Evolutionary conservation across 1,284 basidiomycete genomes (phyloP).

Genomic region (Meira nashicola): DNA sequence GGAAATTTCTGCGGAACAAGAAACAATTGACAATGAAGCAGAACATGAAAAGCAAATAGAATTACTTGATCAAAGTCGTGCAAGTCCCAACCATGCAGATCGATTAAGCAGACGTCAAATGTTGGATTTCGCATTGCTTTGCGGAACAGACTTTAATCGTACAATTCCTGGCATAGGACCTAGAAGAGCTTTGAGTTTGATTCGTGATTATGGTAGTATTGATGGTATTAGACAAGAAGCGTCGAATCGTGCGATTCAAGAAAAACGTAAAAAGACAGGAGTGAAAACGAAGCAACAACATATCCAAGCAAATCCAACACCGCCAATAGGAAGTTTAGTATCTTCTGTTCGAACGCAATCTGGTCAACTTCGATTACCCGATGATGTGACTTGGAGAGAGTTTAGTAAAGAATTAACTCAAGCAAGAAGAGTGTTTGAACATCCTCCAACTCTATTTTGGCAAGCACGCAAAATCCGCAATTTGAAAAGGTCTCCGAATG

Average conservation of each 20-base stretch:
- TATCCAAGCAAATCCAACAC: slow-evolving; percentile 9
- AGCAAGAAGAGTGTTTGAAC: slow-evolving; percentile 36
- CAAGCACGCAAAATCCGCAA: slow-evolving; percentile 1
- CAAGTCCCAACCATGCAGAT: slow-evolving; percentile 9
- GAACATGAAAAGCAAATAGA: neutral
- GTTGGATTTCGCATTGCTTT: slow-evolving; percentile 48
- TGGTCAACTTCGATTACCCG: slow-evolving; percentile 29
- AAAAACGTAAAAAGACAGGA: neutral
- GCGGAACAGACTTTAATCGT: slow-evolving; percentile 51
- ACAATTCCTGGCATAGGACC: slow-evolving; percentile 43
- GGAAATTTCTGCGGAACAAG: neutral
- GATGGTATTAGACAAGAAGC: slow-evolving; percentile 20
- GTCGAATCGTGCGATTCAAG: slow-evolving; percentile 3
- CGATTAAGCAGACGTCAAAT: slow-evolving; percentile 22
- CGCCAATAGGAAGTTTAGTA: neutral
- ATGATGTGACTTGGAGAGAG: slow-evolving; percentile 27
- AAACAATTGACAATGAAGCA: neutral
- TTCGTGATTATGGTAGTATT: slow-evolving; percentile 36
- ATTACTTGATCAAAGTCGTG: neutral
- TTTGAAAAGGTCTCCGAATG: neutral
- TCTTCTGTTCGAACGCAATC: neutral
- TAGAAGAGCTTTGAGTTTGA: slow-evolving; percentile 27
- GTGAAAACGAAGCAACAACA: neutral
- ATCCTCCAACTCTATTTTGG: slow-evolving; percentile 32
- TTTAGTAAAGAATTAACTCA: slow-evolving; percentile 37